These are phyloP conservation scores for Chalciporus sphaerocephalus DNA, from an alignment of 768 basidiomycete genomes.

Conservation along the genomic window DNA sequence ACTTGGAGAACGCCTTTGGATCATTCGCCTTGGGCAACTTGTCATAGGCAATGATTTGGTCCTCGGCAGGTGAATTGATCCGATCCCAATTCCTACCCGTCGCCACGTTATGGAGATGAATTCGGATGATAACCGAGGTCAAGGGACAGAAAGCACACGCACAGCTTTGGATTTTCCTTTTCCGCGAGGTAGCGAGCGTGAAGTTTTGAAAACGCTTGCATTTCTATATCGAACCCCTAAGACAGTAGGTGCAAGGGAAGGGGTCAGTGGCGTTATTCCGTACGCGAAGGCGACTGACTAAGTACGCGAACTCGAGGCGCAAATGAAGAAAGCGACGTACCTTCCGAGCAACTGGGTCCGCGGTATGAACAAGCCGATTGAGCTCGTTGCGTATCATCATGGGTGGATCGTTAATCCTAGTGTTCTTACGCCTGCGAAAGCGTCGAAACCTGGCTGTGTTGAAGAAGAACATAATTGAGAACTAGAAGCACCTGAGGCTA, in stretches of 20 bases:
- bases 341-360: constrained; percentile 55
- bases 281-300: not conserved
- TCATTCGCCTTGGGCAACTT: constrained; percentile 57
- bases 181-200: constrained; percentile 93
- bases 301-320: constrained; percentile 37
- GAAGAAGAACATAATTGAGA: constrained; percentile 26
- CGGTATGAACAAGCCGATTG: constrained; percentile 56
- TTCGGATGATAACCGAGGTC: constrained; percentile 4
- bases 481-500: not conserved
- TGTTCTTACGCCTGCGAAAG: constrained; percentile 43
- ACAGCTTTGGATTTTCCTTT: constrained; percentile 85
- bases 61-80: constrained; percentile 80
- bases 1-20: constrained; percentile 75
- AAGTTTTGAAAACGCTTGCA: constrained; percentile 94
- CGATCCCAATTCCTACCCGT: constrained; percentile 61
- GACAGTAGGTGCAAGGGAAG: not conserved
- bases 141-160: constrained; percentile 27
- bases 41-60: constrained; percentile 83
- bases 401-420: constrained; percentile 39
- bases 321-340: constrained; percentile 36
- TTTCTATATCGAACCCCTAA: constrained; percentile 80
- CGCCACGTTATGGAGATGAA: not conserved
- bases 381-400: constrained; percentile 59
- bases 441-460: constrained; percentile 29
- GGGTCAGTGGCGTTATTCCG: constrained; percentile 14